A percentile compares a stretch with the other conserved stretches of the same genome.
These are phyloP conservation scores for Blastobotrys illinoisensis DNA, from an alignment of 1,139 yeast genomes.

Conservation along the genomic window DNA sequence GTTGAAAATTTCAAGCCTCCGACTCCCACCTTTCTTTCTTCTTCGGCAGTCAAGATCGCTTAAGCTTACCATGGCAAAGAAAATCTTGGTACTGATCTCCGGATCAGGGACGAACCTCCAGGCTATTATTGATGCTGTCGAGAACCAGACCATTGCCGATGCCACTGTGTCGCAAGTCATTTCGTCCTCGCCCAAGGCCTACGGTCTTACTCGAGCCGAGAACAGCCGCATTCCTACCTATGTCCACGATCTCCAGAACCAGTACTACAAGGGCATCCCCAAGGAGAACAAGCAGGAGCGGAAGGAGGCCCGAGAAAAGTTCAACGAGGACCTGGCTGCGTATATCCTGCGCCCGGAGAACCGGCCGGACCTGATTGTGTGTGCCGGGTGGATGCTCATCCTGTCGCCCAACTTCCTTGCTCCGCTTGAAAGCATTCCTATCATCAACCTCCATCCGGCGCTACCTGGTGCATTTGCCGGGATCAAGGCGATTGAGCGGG, in stretches of 20 bases:
- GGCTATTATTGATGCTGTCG: slow-evolving; percentile 77
- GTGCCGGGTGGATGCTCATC: slow-evolving; percentile 98
- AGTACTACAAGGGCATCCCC: slow-evolving; percentile 69
- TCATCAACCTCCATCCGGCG: slow-evolving; percentile 93
- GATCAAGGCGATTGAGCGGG: slow-evolving; percentile 92
- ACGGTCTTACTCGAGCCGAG: slow-evolving; percentile 73
- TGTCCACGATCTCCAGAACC: slow-evolving; percentile 58
- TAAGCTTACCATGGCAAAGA: slow-evolving; percentile 15
- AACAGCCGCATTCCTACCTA: slow-evolving; percentile 62
- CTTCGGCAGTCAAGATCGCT: background rate
- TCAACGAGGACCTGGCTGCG: slow-evolving; percentile 73
- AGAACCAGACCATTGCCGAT: slow-evolving; percentile 38
- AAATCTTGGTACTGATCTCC: slow-evolving; percentile 75
- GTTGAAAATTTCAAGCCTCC: background rate
- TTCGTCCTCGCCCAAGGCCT: slow-evolving; percentile 79
- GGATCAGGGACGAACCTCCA: slow-evolving; percentile 94
- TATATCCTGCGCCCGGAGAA: slow-evolving; percentile 42
- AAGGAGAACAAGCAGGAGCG: slow-evolving; percentile 58
- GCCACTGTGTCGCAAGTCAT: slow-evolving; percentile 69
- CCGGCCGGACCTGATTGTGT: slow-evolving; percentile 78
- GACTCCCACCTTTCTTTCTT: background rate
- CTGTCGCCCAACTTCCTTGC: slow-evolving; percentile 68
- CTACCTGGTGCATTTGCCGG: slow-evolving; percentile 97
- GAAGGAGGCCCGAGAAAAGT: slow-evolving; percentile 54
- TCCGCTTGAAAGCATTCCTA: slow-evolving; percentile 65